Conservation (phyloP, 495 filamentous ascomycete genomes). For the Podospora sp. region DNA sequence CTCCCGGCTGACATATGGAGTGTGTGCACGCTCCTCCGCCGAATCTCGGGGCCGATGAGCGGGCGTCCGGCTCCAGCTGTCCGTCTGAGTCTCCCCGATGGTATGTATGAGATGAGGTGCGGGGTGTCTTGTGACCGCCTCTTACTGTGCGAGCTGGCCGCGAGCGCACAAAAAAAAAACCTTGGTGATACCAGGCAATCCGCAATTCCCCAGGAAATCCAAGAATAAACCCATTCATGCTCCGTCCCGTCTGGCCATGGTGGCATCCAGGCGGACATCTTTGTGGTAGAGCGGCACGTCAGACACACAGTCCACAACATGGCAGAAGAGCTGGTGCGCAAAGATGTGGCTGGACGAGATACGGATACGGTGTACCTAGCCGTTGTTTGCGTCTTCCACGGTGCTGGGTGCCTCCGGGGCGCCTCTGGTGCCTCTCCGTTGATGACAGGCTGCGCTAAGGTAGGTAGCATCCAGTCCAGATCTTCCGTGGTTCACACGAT, state of each 20-base stretch:
- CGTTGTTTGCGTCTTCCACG: conserved; percentile 6
- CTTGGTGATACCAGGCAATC: neutral
- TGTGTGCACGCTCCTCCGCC: neutral
- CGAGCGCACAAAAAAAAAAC: neutral
- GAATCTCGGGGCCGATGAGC: neutral
- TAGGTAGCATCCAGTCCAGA: neutral
- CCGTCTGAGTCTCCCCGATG: no score
- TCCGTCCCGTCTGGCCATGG: neutral
- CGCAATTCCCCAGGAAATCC: neutral
- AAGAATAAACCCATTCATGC: neutral
- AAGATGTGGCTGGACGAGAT: conserved; percentile 8
- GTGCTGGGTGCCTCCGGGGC: neutral
- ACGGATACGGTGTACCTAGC: neutral
- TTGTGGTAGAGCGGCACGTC: neutral
- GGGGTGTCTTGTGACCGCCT: conserved; percentile 2
- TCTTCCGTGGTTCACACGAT: neutral
- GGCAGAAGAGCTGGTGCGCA: neutral
- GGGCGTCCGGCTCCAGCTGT: neutral
- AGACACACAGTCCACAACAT: neutral
- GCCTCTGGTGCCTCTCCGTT: neutral
- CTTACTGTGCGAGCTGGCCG: neutral
- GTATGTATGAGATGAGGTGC: no score
- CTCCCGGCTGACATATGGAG: neutral
- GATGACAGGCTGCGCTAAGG: conserved; percentile 7
- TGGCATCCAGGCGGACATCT: neutral